phyloP scores from a whole-genome alignment of 805 yeast species.

The Nakazawaea pomicola region DNA sequence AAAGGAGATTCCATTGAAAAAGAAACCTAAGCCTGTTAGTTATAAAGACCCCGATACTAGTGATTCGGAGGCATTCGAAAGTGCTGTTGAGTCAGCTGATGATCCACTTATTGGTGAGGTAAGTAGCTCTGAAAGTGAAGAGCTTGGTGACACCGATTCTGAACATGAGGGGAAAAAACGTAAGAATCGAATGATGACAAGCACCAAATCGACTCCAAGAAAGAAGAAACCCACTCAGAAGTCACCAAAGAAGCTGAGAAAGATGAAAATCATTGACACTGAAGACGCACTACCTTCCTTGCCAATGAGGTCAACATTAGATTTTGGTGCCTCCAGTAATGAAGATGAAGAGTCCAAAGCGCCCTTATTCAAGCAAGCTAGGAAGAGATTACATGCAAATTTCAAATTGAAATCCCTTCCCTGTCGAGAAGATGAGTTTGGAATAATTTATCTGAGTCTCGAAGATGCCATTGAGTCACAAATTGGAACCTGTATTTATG shows the following conservation, averaged over 20 bases:
- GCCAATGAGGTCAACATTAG: constrained; percentile 11
- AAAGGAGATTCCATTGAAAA: constrained; percentile 15
- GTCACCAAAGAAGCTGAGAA: constrained; percentile 11
- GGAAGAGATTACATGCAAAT: constrained; percentile 31
- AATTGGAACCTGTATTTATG: constrained; percentile 79
- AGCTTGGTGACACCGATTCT: constrained; percentile 1
- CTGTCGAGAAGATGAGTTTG: constrained; percentile 82
- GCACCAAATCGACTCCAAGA: neutral
- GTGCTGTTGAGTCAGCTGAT: neutral
- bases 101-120: neutral
- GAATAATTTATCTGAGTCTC: constrained; percentile 58
- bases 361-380: constrained; percentile 30
- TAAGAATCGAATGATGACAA: too few relatives aligned
- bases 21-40: constrained; percentile 13
- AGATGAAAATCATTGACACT: too few relatives aligned
- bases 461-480: constrained; percentile 67
- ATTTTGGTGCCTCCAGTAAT: constrained; percentile 12
- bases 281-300: constrained; percentile 11
- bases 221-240: neutral
- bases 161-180: constrained; percentile 11
- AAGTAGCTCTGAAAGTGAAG: constrained; percentile 1
- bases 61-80: constrained; percentile 16
- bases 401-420: constrained; percentile 54
- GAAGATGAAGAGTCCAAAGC: constrained; percentile 20
- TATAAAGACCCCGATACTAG: constrained; percentile 15